phyloP scores from a whole-genome alignment of 73 alveolate species.

The Paramecium sexaurelia region DNA sequence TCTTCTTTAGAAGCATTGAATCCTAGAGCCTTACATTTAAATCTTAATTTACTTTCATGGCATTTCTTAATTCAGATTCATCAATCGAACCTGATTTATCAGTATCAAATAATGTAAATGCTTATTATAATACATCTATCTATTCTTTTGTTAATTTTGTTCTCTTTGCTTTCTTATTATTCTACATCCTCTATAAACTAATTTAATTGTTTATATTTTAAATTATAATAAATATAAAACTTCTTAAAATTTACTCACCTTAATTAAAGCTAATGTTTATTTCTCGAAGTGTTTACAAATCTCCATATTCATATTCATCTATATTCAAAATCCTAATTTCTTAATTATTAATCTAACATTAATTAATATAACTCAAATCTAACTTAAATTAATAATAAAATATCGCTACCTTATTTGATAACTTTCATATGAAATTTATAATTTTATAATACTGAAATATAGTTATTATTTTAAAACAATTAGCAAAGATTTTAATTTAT shows the following conservation, averaged over 20 bases:
- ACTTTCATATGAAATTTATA: neutral
- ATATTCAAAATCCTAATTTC: no score
- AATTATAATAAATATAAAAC: no score
- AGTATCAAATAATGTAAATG: slow-evolving; percentile 68
- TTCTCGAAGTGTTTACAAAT: no score
- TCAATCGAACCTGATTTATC: slow-evolving; percentile 70
- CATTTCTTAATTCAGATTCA: slow-evolving; percentile 68
- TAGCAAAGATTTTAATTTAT: neutral
- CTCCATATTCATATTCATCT: no score
- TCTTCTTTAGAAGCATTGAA: slow-evolving; percentile 69
- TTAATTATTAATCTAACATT: no score
- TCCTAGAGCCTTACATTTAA: slow-evolving; percentile 60
- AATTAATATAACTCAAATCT: no score
- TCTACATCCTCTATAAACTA: neutral
- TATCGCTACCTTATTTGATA: neutral
- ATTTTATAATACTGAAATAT: neutral
- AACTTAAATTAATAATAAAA: neutral
- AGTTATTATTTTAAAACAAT: neutral
- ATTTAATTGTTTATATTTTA: no score
- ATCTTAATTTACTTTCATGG: slow-evolving; percentile 41
- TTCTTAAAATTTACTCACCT: no score
- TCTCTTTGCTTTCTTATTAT: slow-evolving; percentile 53
- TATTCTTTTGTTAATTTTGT: slow-evolving; percentile 65
- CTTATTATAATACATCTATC: slow-evolving; percentile 62
- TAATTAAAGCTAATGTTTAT: no score